Base-by-base conservation (phyloP, 345 rosid species). In the Zanthoxylum bungeanum region DNA sequence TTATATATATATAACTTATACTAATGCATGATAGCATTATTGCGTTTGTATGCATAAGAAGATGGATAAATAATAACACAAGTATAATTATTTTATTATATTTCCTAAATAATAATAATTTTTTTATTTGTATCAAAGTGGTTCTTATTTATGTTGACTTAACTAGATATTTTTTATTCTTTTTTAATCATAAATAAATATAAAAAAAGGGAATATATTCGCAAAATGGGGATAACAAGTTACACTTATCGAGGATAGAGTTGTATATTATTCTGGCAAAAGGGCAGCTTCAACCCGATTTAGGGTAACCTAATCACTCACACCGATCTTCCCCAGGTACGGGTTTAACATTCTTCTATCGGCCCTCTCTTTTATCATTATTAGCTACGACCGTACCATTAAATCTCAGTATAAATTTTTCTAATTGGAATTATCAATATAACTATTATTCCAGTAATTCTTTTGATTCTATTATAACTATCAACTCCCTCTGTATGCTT, bases 221-320 rank as follows among this genome's bases (percentile, higher is more conserved):
- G 2, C 7, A 9, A 8, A 19, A n/a, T 17, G 2, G 25, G 53
- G 53, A 49, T 50, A 8, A 50, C 0, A 19, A 9, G 30, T 47
- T 55, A 68, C 17, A 39, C 64, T 36, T 33, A 24, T 42, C 73
- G 55, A 21, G 73, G 56, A 42, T 57, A 57, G 55, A 12, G 64
- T 59, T 51, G 44, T 28, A 55, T 58, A 51, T 30, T 19, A 56
- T 19, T 46, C 78, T 47, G 21, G 58, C 72, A 6, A n/a, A 22
- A 42, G 12, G 11, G 73, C 59, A 24, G 40, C 27, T 46, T 36
- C 66, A 71, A 72, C 73, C 76, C 44, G 66, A 67, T 66, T 74
- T 71, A 39, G 86, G 81, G 82, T 78, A 82, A 39, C 73, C 75
- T 71, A 82, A 82, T 80, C 77, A 4, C 65, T 61, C 9, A 7